phyloP scores from a whole-genome alignment of 345 rosid genomes.

The Populus pruinosa region DNA sequence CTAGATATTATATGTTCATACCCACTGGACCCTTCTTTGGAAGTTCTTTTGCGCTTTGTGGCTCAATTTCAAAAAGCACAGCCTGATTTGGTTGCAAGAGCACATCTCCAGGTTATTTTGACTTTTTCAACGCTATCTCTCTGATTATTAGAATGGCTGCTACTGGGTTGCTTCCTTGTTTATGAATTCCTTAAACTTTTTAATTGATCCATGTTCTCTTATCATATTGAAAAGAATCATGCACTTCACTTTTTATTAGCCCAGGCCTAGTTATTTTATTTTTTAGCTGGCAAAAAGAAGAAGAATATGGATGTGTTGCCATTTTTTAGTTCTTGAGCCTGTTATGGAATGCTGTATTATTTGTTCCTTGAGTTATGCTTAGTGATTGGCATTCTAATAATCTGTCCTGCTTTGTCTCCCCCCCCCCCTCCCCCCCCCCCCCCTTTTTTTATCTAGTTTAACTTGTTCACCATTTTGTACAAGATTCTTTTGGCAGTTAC shows the following conservation, averaged over 20 bases:
- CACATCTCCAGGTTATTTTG: slow-evolving; percentile 86
- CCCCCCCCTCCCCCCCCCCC: no score
- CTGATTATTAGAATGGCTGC: background rate
- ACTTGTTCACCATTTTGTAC: slow-evolving; percentile 7
- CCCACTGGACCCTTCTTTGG: slow-evolving; percentile 64
- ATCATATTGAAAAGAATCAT: background rate
- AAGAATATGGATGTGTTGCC: background rate
- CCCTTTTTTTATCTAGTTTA: background rate
- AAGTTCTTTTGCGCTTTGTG: slow-evolving; percentile 66
- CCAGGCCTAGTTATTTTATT: background rate
- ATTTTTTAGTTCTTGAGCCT: background rate
- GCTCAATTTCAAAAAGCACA: slow-evolving; percentile 80
- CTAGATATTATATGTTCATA: slow-evolving; percentile 73
- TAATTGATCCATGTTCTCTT: background rate
- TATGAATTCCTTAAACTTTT: background rate
- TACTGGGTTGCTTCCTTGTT: background rate
- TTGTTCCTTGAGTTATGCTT: background rate
- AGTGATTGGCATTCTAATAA: background rate
- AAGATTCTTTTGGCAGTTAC: background rate
- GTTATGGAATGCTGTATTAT: background rate
- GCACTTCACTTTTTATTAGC: background rate
- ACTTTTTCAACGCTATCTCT: background rate
- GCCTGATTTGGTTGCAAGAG: slow-evolving; percentile 91
- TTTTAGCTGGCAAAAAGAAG: background rate
- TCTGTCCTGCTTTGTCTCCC: background rate